phyloP scores from a whole-genome alignment of 2,329 filamentous ascomycete genomes.

The Penicillium sp. region DNA sequence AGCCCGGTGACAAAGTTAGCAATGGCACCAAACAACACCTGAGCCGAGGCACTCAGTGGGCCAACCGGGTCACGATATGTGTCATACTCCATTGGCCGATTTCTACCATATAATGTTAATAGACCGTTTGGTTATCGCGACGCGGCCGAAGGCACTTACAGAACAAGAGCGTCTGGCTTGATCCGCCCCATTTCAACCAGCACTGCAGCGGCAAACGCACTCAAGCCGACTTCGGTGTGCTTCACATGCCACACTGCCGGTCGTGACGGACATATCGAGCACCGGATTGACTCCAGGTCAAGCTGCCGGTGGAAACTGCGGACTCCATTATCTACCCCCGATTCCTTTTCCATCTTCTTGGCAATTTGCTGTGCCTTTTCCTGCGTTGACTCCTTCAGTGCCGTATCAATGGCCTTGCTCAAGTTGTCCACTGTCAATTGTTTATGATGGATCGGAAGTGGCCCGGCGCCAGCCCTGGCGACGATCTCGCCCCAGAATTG shows the following conservation, averaged over 20 bases:
- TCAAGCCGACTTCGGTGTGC: constrained; percentile 64
- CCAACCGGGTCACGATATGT: constrained; percentile 76
- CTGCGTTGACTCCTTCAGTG: constrained; percentile 59
- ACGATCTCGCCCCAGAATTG: constrained; percentile 81
- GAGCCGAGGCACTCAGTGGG: constrained; percentile 72
- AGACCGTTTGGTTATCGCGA: constrained; percentile 29
- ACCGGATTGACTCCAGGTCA: constrained; percentile 64
- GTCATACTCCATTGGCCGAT: constrained; percentile 64
- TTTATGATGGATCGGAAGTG: constrained; percentile 66
- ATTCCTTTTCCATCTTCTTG: constrained; percentile 63
- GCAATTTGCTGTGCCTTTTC: constrained; percentile 59
- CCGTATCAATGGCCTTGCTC: constrained; percentile 61
- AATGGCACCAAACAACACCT: constrained; percentile 77
- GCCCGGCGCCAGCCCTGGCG: constrained; percentile 67
- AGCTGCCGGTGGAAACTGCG: constrained; percentile 70
- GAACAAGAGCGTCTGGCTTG: constrained; percentile 67
- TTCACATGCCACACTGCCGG: constrained; percentile 73
- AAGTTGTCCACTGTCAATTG: constrained; percentile 64
- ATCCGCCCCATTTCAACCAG: constrained; percentile 64
- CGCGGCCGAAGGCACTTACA: constrained; percentile 51
- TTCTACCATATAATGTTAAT: constrained; percentile 32
- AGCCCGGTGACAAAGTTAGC: constrained; percentile 77
- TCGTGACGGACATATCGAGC: constrained; percentile 64
- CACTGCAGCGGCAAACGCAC: constrained; percentile 68
- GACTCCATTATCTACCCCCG: constrained; percentile 61